Conservation (phyloP, 306 rosid species). For the Calophaca sinica region DNA sequence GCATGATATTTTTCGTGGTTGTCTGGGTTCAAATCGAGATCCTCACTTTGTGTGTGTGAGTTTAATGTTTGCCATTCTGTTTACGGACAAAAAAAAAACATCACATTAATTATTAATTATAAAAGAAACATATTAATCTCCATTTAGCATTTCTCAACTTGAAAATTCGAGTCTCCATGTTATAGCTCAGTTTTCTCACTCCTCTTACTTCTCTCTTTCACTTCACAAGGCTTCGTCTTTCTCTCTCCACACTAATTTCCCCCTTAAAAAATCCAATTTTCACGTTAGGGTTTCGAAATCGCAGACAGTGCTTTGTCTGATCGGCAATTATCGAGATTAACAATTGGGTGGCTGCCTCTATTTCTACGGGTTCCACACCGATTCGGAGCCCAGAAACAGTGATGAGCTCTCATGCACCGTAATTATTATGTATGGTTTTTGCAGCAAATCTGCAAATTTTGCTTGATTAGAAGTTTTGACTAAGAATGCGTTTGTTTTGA, state of each 20-base stretch:
- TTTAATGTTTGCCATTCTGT: too few species aligned
- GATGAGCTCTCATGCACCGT: slow-evolving; percentile 35
- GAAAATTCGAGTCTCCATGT: too few species aligned
- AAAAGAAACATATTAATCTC: too few species aligned
- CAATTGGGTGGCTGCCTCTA: slow-evolving; percentile 1
- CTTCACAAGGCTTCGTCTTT: slow-evolving; percentile 25
- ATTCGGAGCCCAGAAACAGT: slow-evolving; percentile 12
- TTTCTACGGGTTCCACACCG: slow-evolving; percentile 17
- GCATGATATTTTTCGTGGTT: too few species aligned
- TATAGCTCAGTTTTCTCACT: not conserved
- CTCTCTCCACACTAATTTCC: slow-evolving; percentile 10
- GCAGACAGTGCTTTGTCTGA: slow-evolving; percentile 35
- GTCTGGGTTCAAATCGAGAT: too few species aligned
- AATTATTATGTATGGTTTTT: slow-evolving; percentile 37
- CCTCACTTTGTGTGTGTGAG: too few species aligned
- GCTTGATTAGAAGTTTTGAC: slow-evolving; percentile 21
- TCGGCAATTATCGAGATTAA: slow-evolving; percentile 18
- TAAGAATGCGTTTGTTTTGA: slow-evolving; percentile 26
- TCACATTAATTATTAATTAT: too few species aligned
- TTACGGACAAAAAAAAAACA: too few species aligned
- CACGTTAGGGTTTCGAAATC: slow-evolving; percentile 45
- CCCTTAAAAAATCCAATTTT: slow-evolving; percentile 37
- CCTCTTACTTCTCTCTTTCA: slow-evolving; percentile 16
- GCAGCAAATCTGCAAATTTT: not conserved
- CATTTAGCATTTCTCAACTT: too few species aligned